Evolutionary conservation across 2,329 filamentous ascomycete species (phyloP), one percentile per base, ranked within the genome.

Genomic region (Diplodia intermedia): DNA sequence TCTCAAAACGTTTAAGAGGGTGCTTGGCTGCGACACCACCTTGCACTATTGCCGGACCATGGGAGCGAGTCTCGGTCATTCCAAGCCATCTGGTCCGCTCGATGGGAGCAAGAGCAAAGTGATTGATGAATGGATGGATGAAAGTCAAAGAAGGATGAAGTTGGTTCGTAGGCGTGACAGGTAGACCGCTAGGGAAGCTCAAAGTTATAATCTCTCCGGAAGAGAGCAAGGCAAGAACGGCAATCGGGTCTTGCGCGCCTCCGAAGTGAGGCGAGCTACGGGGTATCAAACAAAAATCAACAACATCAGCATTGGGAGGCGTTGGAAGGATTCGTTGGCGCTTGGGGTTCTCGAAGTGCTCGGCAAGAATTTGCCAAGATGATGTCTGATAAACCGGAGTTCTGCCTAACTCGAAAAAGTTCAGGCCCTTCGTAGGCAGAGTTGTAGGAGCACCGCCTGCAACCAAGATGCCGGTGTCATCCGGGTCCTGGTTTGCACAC

Each of bases 401-500:
- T 57, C 89, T 81, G 2, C 95, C 95, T 68, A 99, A 84, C 72
- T 99, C 95, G 68, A 98, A 85, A 71, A 98, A 94, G 0, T 91
- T 97, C 70, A 99, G 79, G 5, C 92, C 92, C 78, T 91, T 93
- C 5, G 88, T 86, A 4, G 87, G 83, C 49, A 88, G 85, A 20
- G 90, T 89, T 0, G 87, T 85, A 1, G 87, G 83, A 70, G 90
- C 86, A 4, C 95, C 95, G 36, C 95, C 95, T 2, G 93, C 91
- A 67, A 99, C 86, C 49, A 99, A 81, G 29, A 99, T 84, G 1
- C 90, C 94, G 20, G 93, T 98, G 74, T 99, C 94, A 74, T 99
- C 95, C 0, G 93, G 91, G 75, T 98, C 97, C 69, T 90, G 86
- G 77, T 97, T 97, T 68, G 92, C 94, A 80, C 95, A 99, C 95